Evolutionary conservation across 306 rosid species (phyloP).

Genomic region (Leucaena leucocephala): DNA sequence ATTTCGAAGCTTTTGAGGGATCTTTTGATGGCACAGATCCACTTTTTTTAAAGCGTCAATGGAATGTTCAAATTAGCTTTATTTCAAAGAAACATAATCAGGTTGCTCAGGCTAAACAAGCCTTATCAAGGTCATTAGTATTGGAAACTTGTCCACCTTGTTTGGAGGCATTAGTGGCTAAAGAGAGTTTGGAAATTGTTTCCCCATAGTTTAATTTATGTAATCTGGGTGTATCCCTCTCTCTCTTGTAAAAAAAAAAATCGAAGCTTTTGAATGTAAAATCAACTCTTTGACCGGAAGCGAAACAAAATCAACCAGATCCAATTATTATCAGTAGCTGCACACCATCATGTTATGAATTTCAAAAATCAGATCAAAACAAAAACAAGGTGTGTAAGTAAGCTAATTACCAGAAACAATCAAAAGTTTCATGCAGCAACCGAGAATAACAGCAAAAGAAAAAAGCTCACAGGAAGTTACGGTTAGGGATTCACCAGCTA

Average conservation of each 20-base stretch:
- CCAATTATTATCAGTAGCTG: not conserved
- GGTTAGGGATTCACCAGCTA: slow-evolving; percentile 42
- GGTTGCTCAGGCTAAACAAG: too few relatives aligned
- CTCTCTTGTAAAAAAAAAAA: too few relatives aligned
- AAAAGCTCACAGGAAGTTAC: not conserved
- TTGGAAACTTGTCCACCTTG: too few relatives aligned
- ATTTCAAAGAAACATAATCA: too few relatives aligned
- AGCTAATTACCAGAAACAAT: not conserved
- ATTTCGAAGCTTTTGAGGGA: not conserved
- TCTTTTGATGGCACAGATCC: too few relatives aligned
- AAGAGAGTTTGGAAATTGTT: too few relatives aligned
- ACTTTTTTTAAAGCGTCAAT: too few relatives aligned
- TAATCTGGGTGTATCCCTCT: too few relatives aligned
- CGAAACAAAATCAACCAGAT: slow-evolving; percentile 1
- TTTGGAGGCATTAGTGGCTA: too few relatives aligned
- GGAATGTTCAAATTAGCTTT: too few relatives aligned
- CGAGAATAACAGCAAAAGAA: not conserved
- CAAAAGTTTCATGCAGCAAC: not conserved
- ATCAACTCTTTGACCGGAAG: not conserved
- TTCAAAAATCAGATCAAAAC: not conserved
- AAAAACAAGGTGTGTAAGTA: not conserved
- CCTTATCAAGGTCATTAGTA: too few relatives aligned
- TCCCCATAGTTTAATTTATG: too few relatives aligned
- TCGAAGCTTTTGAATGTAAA: not conserved
- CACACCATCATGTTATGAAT: not conserved